Evolutionary conservation across 2,329 filamentous ascomycete genomes (phyloP), one percentile per base, ranked within the genome.

Genomic region (Colletotrichum sojae): DNA sequence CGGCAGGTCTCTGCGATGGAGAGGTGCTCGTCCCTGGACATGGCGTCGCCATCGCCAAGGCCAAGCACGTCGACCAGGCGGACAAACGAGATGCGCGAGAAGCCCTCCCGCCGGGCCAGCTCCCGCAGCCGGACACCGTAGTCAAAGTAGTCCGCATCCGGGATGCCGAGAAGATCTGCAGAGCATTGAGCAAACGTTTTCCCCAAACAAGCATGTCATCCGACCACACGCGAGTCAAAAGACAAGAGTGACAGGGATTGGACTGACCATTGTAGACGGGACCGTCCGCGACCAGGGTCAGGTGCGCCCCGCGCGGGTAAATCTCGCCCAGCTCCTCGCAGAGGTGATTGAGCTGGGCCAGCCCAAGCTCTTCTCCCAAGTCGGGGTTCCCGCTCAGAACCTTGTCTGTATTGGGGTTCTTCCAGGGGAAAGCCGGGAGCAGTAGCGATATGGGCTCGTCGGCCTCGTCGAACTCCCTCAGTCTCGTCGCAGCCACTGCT

Each of bases 81-180:
- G 4, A 18, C 18, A 13, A 49, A 49, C 46, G 2, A 12, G 20
- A 56, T 45, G 53, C 40, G 31, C 9, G 53, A 56, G 20, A 56
- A 45, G 12, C 53, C 53, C 53, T 27, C 36, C 20, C 18, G 18
- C 16, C 10, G 15, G 12, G 63, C 56, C 51, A 66, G 22, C 31
- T 61, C 51, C 9, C 63, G 63, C 39, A 66, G 36, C 48, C 43
- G 25, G n/a, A 66, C 31, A 22, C 63, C 63, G 20, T 66, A 66
- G 18, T 66, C 63, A 18, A 60, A 66, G 31, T 60, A 61, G 25
- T 39, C 27, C 12, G 55, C 45, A 22, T 52, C 46, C n/a, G 63
- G 63, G 9, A 66, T 57, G 20, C 63, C 36, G 25, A 66, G 63
- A 36, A 66, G 45, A 48, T 66, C 63, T 66, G 27, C 12, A 13